Percentiles rank a stretch among this genome's conserved stretches.
Conservation (phyloP, 345 rosid species). For the Citrus sp. region DNA sequence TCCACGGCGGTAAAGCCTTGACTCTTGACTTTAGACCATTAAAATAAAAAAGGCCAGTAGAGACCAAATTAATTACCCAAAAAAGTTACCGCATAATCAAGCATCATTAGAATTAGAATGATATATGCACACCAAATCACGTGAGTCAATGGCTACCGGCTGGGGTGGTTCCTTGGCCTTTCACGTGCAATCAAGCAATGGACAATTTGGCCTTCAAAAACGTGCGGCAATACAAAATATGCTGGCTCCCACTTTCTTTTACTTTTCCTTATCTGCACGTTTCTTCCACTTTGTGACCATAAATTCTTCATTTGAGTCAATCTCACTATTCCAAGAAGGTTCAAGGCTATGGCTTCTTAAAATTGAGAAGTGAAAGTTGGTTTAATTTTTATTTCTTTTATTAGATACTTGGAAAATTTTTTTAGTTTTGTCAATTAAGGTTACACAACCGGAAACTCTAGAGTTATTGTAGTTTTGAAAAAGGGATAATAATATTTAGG, state of each 20-base stretch:
- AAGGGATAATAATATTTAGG: not conserved
- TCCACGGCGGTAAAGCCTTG: not conserved
- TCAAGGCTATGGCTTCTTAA: not conserved
- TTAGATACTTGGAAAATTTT: not conserved
- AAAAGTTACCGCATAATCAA: not conserved
- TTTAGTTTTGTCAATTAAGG: not conserved
- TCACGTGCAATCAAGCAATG: not conserved
- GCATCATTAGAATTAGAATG: not conserved
- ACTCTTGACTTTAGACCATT: not conserved
- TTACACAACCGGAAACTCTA: not conserved
- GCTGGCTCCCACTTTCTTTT: constrained; percentile 10
- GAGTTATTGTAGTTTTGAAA: not conserved
- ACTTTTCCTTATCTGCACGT: constrained; percentile 10
- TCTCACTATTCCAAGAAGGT: not conserved
- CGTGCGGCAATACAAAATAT: not conserved
- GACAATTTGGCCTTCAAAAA: not conserved
- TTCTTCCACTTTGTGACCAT: constrained; percentile 13
- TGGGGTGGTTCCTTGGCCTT: not conserved
- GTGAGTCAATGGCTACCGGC: too few species aligned
- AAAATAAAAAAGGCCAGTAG: too few species aligned
- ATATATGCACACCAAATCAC: too few species aligned
- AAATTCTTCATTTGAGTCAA: not conserved
- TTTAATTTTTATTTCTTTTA: not conserved
- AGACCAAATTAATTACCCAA: not conserved
- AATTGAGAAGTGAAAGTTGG: not conserved